Conservation (phyloP, 169 alveolate genomes). For the Cryptosporidium meleagridis region DNA sequence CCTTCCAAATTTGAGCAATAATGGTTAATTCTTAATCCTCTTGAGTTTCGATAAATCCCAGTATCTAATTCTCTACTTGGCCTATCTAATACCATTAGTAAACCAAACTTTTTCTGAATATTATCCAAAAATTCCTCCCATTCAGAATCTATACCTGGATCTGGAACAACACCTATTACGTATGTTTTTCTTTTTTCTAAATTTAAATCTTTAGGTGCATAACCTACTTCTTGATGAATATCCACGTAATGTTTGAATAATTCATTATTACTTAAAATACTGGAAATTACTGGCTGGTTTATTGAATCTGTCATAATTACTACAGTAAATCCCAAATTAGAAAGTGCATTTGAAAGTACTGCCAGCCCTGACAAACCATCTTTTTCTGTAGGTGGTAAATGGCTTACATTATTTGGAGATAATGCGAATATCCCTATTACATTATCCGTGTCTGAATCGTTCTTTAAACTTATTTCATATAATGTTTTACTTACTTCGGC, state of each 20-base stretch:
- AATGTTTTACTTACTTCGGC: slow-evolving; percentile 17
- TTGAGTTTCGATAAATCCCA: slow-evolving; percentile 32
- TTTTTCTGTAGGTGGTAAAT: slow-evolving; percentile 73
- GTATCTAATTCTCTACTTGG: slow-evolving; percentile 47
- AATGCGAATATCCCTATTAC: slow-evolving; percentile 57
- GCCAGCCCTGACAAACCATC: slow-evolving; percentile 47
- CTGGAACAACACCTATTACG: slow-evolving; percentile 68
- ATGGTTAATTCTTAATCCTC: slow-evolving; percentile 72
- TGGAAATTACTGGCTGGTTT: slow-evolving; percentile 49
- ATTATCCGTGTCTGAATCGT: neutral
- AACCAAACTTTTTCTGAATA: slow-evolving; percentile 3
- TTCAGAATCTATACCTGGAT: slow-evolving; percentile 66
- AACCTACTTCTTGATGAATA: slow-evolving; percentile 68
- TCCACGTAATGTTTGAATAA: slow-evolving; percentile 34
- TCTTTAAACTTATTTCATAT: neutral
- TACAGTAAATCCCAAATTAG: slow-evolving; percentile 55
- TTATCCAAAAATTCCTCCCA: slow-evolving; percentile 62
- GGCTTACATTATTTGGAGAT: slow-evolving; percentile 65
- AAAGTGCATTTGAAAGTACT: slow-evolving; percentile 59
- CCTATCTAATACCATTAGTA: slow-evolving; percentile 41
- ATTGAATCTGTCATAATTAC: slow-evolving; percentile 68
- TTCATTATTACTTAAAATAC: slow-evolving; percentile 4
- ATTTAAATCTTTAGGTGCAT: slow-evolving; percentile 32
- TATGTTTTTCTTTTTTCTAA: slow-evolving; percentile 47
- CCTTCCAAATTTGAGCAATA: slow-evolving; percentile 56